Evolutionary conservation across 192 early-diverging fungal species (phyloP), one percentile per base, ranked within the genome.

Genomic region (Chytriomyces hyalinus): DNA sequence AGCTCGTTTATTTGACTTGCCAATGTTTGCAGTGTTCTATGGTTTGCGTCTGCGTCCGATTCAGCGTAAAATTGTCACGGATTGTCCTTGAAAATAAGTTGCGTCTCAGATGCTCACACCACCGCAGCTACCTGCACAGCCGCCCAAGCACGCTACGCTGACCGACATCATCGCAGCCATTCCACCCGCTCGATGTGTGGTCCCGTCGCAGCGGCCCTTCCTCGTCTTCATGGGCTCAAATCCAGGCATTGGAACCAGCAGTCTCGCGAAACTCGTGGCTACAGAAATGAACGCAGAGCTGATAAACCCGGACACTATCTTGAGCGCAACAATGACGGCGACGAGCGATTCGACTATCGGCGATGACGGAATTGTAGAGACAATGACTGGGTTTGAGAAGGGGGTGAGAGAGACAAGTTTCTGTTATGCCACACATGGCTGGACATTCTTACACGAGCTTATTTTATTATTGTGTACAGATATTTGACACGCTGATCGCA

Each of bases 151-250:
- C 10, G 36, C 43, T 20, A 44, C 70, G 8, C 63, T 74, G 6
- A 64, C 73, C 10, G 11, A 49, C 6, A 74, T 74, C 61, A 20
- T 79, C n/a, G 71, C 61, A 20, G 70, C 70, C n/a, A 71, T 80
- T 0, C 73, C 79, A 6, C 67, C 79, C 3, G 57, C 81, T 20
- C 57, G 63, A 22, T 36, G 43, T 47, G 50, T 67, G 10, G 66
- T 57, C 5, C 43, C 64, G 26, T 17, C 70, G 5, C 44, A 62
- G 28, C 51, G 81, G 36, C 76, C 79, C 3, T 79, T 81, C 53
- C 81, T 84, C 62, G 79, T 88, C 36, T 75, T 88, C 43, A 28
- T 85, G 15, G 87, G 83, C 47, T 47, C 22, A 20, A 84, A 80
- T 49, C 84, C 84, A 10, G 84, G 87, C n/a, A 15, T 17, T 20